Evolutionary conservation across 2,329 filamentous ascomycete species (phyloP), one percentile per base, ranked within the genome.

Genomic region (Xylariaceae sp.): DNA sequence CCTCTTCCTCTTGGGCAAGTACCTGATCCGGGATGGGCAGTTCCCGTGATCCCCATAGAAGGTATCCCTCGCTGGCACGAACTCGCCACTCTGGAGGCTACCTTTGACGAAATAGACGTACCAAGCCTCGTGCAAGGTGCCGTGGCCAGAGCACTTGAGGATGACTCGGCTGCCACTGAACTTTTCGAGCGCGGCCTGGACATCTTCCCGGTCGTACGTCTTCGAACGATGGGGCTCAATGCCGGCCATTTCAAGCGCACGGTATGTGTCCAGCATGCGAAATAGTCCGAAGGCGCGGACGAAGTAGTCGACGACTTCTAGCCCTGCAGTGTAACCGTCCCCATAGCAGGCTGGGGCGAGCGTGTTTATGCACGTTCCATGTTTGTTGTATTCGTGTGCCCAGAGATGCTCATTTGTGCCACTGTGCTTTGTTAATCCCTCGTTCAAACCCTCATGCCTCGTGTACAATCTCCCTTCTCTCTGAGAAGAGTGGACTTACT

Each of bases 351-450:
- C 54, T 0, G 80, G 73, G 2, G 79, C 64, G 31, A 86, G 72
- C 0, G 83, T 86, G 55, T 76, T 80, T 53, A 86, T 78, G 63
- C 83, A 86, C 9, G 81, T 85, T 21, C 76, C 83, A 58, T 86
- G 81, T 59, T 83, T 85, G 59, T 71, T 69, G 74, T 79, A 86
- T 56, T 86, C 82, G 60, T 84, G 79, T 51, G 76, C 69, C 82
- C 82, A 86, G 52, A 86, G 57, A 36, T 63, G 58, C 21, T 62
- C 54, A 48, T 68, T 68, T 15, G 59, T 54, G 17, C 64, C 64
- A 38, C 62, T 62, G 38, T 11, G 21, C 6, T 6, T 14, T 32
- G 19, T 17, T 11, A 14, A 19, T 36, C 35, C 45, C 39, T 36
- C 2, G n/a, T 27, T 9, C 6, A 14, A 3, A 9, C 16, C 18